Percentiles rank a stretch among this genome's conserved stretches.
These are phyloP conservation scores for Talaromyces sp. DNA, from an alignment of 2,329 filamentous ascomycete species.

Conservation along the genomic window DNA sequence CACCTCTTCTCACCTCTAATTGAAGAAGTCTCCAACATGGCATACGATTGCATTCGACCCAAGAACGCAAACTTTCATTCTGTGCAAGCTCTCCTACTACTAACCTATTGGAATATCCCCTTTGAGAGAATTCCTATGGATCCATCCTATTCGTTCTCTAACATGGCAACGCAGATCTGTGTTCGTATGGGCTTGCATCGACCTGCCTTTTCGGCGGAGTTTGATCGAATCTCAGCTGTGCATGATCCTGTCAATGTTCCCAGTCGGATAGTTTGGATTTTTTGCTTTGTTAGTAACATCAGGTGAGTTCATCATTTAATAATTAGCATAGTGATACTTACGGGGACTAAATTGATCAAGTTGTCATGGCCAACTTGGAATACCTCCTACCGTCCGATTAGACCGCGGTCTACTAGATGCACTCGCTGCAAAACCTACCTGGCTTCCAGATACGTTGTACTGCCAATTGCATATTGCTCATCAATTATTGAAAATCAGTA, in stretches of 20 bases:
- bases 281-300: constrained; percentile 18
- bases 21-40: constrained; percentile 7
- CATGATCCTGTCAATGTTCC: constrained; percentile 5
- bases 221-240: constrained; percentile 1
- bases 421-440: constrained; percentile 12
- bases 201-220: constrained; percentile 9
- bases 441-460: constrained; percentile 17
- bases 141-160: constrained; percentile 14
- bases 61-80: constrained; percentile 6
- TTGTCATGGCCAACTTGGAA: constrained; percentile 14
- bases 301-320: background rate
- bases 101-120: constrained; percentile 18
- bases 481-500: constrained; percentile 6
- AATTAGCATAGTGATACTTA: background rate
- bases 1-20: background rate
- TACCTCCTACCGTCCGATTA: constrained; percentile 17
- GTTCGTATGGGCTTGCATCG: constrained; percentile 15
- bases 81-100: constrained; percentile 17
- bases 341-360: background rate
- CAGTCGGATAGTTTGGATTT: constrained; percentile 14
- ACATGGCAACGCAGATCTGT: constrained; percentile 16
- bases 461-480: constrained; percentile 17
- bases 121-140: constrained; percentile 16
- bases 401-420: constrained; percentile 17
- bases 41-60: constrained; percentile 12